These are phyloP conservation scores for Coemansia sp. DNA, from an alignment of 192 early-diverging fungal genomes.

Conservation along the genomic window DNA sequence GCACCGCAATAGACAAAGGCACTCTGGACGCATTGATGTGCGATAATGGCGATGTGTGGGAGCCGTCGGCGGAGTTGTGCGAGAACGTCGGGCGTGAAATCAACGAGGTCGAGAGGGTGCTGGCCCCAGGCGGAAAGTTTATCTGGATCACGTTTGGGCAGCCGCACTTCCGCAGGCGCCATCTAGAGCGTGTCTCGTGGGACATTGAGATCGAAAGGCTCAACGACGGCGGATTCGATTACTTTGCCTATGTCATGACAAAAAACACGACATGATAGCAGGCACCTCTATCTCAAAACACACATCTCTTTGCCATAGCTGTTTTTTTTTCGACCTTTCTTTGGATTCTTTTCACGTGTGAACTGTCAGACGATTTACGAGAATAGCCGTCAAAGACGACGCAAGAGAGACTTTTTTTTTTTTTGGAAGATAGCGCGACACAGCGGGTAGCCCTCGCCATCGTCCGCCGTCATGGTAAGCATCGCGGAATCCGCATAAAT, in stretches of 20 bases:
- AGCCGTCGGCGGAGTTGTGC: conserved; percentile 71
- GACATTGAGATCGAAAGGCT: conserved; percentile 64
- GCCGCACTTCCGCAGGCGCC: conserved; percentile 81
- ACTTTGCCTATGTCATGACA: conserved; percentile 69
- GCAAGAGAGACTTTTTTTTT: too few species aligned
- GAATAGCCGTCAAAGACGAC: too few species aligned
- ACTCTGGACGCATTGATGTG: conserved; percentile 91
- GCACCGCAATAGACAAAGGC: conserved; percentile 84
- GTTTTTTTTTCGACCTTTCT: too few species aligned
- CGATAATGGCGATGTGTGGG: conserved; percentile 83
- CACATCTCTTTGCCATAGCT: too few species aligned
- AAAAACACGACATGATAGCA: conserved; percentile 32
- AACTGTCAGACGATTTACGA: too few species aligned
- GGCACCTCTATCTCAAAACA: too few species aligned
- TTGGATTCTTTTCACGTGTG: too few species aligned
- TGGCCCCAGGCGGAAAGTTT: conserved; percentile 75
- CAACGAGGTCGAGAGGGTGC: conserved; percentile 71
- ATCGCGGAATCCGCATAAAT: too few species aligned
- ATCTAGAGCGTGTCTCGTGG: conserved; percentile 68
- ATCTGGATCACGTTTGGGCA: conserved; percentile 83
- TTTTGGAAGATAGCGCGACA: too few species aligned
- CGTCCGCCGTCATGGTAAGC: too few species aligned
- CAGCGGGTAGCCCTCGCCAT: too few species aligned
- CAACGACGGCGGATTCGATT: conserved; percentile 73
- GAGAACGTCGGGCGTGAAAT: conserved; percentile 67